phyloP scores from a whole-genome alignment of 164 flowering plant species.

The Nymphaea thermarum region DNA sequence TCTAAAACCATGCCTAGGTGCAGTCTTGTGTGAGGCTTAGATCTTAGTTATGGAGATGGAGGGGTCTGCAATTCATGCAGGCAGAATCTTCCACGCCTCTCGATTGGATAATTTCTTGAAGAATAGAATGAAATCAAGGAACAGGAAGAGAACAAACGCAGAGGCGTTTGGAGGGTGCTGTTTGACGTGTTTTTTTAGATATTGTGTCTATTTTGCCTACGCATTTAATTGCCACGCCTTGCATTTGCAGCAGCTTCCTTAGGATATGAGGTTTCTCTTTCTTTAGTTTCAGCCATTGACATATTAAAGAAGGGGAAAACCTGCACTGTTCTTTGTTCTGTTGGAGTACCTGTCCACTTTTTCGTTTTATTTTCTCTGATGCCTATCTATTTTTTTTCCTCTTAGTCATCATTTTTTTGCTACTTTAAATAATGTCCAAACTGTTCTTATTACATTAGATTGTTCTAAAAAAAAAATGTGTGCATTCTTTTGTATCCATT shows the following conservation, averaged over 20 bases:
- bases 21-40: no score
- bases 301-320: not conserved
- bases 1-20: no score
- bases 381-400: no score
- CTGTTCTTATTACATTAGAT: not conserved
- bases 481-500: no score
- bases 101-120: not conserved
- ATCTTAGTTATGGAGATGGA: no score
- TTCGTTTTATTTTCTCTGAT: no score
- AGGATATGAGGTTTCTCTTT: not conserved
- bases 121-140: not conserved
- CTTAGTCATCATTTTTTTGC: no score
- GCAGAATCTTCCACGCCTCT: not conserved
- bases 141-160: no score
- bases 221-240: not conserved
- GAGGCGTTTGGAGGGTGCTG: not conserved
- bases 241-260: not conserved
- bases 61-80: no score
- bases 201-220: not conserved
- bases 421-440: not conserved
- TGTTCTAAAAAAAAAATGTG: no score
- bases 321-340: not conserved
- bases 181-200: not conserved
- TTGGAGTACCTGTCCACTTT: no score
- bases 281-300: not conserved